Base-by-base conservation (phyloP, 768 basidiomycete genomes). In the Macrolepiota dolichaula region DNA sequence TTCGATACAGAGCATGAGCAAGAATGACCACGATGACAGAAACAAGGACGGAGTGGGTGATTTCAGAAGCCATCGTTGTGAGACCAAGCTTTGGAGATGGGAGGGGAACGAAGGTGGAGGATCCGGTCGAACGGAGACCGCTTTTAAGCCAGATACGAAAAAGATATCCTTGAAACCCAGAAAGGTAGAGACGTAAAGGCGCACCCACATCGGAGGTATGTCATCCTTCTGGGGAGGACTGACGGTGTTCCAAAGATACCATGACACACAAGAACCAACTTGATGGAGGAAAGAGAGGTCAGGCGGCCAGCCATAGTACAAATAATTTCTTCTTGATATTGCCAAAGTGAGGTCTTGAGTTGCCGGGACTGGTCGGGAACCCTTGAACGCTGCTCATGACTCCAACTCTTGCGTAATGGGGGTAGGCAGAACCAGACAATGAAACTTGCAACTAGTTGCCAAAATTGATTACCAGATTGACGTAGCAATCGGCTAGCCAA, bases 231-330 rank as follows among this genome's bases (percentile, higher is more conserved):
- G 52, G 38, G 51, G 50, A n/a, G 15, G 19, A 9, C 22, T 42
- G 51, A 40, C 35, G 9, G 12, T 27, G 59, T 47, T 24, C 52
- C 32, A 49, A 27, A 37, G 44, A 49, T 5, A n/a, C 36, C 44
- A 61, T 29, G 59, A 47, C 59, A 54, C 38, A 61, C 12, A 25
- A 22, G 24, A 29, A 19, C 25, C 25, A 59, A 15, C 57, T 51
- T 42, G 50, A 59, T 59, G 57, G 57, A 59, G 57, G 57, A 59
- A 58, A 37, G 46, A 12, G 17, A 22, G 49, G 50, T 51, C 57
- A 51, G 55, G 50, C 36, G 37, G 49, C 27, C 50, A n/a, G 19
- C 13, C 25, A 25, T 25, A 19, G 32, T 29, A 56, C 22, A 47
- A n/a, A 32, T 38, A 32, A 15, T n/a, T 37, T 4, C 12, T 22